phyloP scores from a whole-genome alignment of 2,329 filamentous ascomycete species.

The Talaromyces sp. region DNA sequence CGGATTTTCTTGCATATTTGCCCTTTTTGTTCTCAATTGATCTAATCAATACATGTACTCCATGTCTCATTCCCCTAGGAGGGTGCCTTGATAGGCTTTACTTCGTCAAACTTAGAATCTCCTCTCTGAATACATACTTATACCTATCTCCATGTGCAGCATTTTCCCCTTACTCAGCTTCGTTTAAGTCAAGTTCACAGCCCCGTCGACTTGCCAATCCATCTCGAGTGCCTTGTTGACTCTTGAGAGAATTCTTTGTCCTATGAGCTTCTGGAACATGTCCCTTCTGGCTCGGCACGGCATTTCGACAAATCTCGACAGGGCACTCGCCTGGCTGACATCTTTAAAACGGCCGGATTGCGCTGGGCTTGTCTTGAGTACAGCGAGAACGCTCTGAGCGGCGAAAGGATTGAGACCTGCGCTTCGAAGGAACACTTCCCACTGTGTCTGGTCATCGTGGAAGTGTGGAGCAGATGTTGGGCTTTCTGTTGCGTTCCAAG shows the following conservation, averaged over 20 bases:
- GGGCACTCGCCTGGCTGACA: conserved; percentile 26
- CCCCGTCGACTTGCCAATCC: conserved; percentile 44
- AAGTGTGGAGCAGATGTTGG: conserved; percentile 28
- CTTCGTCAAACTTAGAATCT: conserved; percentile 9
- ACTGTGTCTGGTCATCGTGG: conserved; percentile 60
- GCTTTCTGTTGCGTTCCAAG: conserved; percentile 16
- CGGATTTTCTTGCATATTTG: conserved; percentile 21
- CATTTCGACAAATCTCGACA: conserved; percentile 61
- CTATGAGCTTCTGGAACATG: conserved; percentile 54
- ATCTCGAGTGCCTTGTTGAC: conserved; percentile 55
- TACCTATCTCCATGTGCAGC: not conserved
- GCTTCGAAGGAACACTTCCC: conserved; percentile 66
- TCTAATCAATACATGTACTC: conserved; percentile 13
- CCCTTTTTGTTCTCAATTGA: not conserved
- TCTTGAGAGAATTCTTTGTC: conserved; percentile 56
- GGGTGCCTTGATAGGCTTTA: not conserved
- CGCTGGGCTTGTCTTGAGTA: conserved; percentile 20
- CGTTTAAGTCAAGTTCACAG: conserved; percentile 19
- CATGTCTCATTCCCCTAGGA: not conserved
- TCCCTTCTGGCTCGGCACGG: conserved; percentile 47
- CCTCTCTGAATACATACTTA: conserved; percentile 18
- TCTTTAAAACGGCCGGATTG: not conserved
- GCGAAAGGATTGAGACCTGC: conserved; percentile 70
- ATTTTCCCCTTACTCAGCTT: not conserved
- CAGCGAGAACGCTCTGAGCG: conserved; percentile 61